Percentiles rank a stretch among this genome's conserved stretches.
These are phyloP conservation scores for Xylaria sp. DNA, from an alignment of 2,329 filamentous ascomycete species.

Conservation along the genomic window DNA sequence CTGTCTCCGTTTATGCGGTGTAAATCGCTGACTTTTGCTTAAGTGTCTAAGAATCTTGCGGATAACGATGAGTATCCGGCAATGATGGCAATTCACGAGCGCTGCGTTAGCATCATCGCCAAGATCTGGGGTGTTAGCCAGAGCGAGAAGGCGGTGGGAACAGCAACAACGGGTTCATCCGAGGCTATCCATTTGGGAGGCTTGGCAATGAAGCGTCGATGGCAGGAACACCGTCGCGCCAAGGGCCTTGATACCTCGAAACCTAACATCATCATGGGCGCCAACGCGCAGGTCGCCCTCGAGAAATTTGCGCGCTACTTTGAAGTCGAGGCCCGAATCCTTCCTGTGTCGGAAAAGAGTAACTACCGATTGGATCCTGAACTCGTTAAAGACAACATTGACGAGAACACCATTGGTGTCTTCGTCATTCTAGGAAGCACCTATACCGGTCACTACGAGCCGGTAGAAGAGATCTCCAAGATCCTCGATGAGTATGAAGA, in stretches of 20 bases:
- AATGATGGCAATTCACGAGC: constrained; percentile 68
- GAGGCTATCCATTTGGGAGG: constrained; percentile 66
- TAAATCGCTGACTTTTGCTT: background rate
- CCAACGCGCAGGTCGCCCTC: constrained; percentile 77
- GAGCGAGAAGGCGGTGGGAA: constrained; percentile 72
- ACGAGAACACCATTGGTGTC: constrained; percentile 81
- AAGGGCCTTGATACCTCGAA: constrained; percentile 69
- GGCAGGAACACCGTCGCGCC: constrained; percentile 69
- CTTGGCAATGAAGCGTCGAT: constrained; percentile 78
- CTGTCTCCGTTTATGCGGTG: background rate
- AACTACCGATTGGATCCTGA: constrained; percentile 71
- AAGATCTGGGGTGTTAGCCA: constrained; percentile 72
- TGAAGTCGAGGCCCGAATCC: constrained; percentile 74
- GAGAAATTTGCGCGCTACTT: constrained; percentile 81
- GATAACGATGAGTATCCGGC: constrained; percentile 74
- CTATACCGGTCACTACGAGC: constrained; percentile 79
- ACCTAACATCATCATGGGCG: constrained; percentile 80
- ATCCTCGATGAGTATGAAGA: constrained; percentile 71
- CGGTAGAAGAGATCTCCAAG: constrained; percentile 73
- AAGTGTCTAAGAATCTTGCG: constrained; percentile 70
- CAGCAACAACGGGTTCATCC: constrained; percentile 74
- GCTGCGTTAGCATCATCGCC: constrained; percentile 75
- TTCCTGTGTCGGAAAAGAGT: constrained; percentile 70
- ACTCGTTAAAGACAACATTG: constrained; percentile 72
- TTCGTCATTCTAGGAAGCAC: constrained; percentile 78